Conservation (phyloP, 257 asterid genomes). For the Penstemon davidsonii region DNA sequence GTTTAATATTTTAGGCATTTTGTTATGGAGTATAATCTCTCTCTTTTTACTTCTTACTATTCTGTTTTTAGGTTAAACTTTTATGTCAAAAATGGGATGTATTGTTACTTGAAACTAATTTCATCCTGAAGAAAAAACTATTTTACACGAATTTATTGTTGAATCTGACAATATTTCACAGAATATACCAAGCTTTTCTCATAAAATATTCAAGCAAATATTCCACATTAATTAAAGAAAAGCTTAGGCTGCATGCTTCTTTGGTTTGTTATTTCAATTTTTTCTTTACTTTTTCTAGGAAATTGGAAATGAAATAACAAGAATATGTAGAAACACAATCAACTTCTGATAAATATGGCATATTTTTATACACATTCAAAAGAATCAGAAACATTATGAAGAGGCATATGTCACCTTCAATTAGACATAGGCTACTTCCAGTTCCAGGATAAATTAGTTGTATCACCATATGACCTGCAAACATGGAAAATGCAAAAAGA, state of each 20-base stretch:
- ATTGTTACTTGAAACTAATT: no score
- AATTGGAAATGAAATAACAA: background rate
- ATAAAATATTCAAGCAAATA: no score
- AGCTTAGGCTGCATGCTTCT: background rate
- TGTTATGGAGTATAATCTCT: background rate
- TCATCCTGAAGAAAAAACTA: no score
- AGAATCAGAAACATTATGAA: constrained; percentile 12
- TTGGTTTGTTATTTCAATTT: background rate
- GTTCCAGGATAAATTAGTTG: constrained; percentile 46
- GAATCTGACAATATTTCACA: no score
- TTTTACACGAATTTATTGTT: no score
- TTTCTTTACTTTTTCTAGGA: background rate
- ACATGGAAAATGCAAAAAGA: constrained; percentile 16
- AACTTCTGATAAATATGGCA: background rate
- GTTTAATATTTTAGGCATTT: background rate
- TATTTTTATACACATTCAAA: constrained; percentile 9
- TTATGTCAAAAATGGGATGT: background rate
- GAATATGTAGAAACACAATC: background rate
- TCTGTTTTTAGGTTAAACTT: background rate
- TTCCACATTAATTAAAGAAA: no score
- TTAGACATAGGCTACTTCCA: constrained; percentile 37
- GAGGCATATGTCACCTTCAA: constrained; percentile 37
- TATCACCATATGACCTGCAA: constrained; percentile 52
- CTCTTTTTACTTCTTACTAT: no score
- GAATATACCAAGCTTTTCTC: no score